Evolutionary conservation across 129 eudicot species (phyloP).

Genomic region (sunflower (Helianthus annuus)): DNA sequence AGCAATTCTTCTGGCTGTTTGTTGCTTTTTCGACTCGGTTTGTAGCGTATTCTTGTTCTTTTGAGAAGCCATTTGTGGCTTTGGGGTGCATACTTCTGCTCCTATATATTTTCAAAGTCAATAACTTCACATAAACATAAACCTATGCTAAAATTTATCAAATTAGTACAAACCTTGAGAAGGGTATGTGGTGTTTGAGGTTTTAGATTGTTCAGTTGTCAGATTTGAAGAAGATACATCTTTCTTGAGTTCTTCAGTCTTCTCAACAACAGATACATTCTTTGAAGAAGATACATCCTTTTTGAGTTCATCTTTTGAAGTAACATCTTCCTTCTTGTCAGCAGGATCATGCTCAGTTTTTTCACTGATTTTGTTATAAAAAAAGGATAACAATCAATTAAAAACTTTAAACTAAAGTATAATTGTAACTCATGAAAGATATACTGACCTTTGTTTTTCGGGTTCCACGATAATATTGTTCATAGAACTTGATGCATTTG

Average conservation of each 20-base stretch:
- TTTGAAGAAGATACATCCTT: background rate
- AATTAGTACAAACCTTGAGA: constrained; percentile 36
- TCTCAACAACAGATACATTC: constrained; percentile 26
- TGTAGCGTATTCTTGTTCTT: constrained; percentile 32
- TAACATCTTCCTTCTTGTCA: constrained; percentile 31
- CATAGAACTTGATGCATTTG: constrained; percentile 21
- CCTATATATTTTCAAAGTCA: constrained; percentile 15
- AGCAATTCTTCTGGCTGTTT: constrained; percentile 67
- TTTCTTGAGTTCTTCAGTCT: constrained; percentile 24
- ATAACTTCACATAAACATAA: background rate
- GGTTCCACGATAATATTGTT: constrained; percentile 30
- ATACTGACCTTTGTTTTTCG: constrained; percentile 46
- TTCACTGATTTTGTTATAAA: constrained; percentile 22
- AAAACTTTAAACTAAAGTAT: background rate
- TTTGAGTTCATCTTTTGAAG: constrained; percentile 28
- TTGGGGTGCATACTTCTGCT: constrained; percentile 68
- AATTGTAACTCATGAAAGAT: background rate
- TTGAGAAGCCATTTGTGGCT: constrained; percentile 37
- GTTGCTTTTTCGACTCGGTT: constrained; percentile 50
- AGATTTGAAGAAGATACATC: constrained; percentile 23
- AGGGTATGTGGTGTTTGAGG: constrained; percentile 11
- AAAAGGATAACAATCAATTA: background rate
- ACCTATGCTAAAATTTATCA: background rate
- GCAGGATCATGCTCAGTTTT: constrained; percentile 20
- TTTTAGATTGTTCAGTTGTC: constrained; percentile 20